These are phyloP conservation scores for Echria macrotheca DNA, from an alignment of 495 filamentous ascomycete species.

Conservation along the genomic window DNA sequence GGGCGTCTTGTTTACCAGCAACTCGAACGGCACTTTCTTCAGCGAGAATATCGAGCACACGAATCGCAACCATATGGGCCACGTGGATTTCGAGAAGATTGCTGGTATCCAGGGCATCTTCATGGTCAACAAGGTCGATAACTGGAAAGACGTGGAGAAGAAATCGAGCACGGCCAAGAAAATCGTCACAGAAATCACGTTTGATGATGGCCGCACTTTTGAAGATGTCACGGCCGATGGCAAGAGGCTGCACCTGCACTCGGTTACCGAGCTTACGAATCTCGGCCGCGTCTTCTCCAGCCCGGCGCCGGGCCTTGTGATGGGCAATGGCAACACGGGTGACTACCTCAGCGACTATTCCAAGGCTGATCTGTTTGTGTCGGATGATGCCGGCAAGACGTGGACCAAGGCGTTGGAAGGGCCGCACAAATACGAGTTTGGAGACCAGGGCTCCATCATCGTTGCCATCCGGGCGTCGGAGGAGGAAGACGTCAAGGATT, in stretches of 20 bases:
- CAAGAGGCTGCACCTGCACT: constrained; percentile 78
- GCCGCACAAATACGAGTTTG: constrained; percentile 94
- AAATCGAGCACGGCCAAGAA: constrained; percentile 51
- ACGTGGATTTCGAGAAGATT: constrained; percentile 92
- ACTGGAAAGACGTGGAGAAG: constrained; percentile 68
- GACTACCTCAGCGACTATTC: constrained; percentile 57
- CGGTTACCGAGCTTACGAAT: constrained; percentile 74
- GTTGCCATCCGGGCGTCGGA: constrained; percentile 74
- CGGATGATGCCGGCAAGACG: constrained; percentile 82
- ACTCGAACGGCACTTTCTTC: constrained; percentile 95
- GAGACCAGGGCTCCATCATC: constrained; percentile 82
- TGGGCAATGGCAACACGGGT: constrained; percentile 89
- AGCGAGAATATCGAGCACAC: constrained; percentile 84
- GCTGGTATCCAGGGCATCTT: constrained; percentile 84
- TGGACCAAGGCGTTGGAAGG: constrained; percentile 70
- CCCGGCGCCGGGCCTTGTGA: constrained; percentile 83
- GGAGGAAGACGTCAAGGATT: constrained; percentile 41
- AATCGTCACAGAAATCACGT: constrained; percentile 74
- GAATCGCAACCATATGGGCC: constrained; percentile 64
- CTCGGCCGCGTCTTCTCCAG: constrained; percentile 88
- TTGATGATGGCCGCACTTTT: constrained; percentile 86
- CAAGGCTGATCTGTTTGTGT: constrained; percentile 75
- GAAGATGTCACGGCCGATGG: constrained; percentile 46
- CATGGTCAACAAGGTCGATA: constrained; percentile 82
- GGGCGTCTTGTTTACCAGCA: constrained; percentile 86